Base-by-base conservation (phyloP, 2,329 filamentous ascomycete genomes). In the Botrytis pseudocinerea region DNA sequence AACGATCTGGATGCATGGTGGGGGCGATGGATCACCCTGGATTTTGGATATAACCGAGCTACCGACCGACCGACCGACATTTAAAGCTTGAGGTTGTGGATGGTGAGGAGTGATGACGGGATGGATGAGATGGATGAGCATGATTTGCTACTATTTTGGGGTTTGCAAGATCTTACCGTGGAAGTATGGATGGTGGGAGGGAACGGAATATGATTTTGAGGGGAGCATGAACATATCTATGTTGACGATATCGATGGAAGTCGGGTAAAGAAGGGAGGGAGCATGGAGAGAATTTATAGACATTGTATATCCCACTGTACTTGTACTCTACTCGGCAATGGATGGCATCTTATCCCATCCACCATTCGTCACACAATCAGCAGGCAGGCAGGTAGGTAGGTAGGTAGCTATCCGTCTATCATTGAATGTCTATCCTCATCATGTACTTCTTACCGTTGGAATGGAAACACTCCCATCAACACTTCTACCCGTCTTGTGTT, bases 1-100 rank as follows among this genome's bases (percentile, higher is more conserved):
- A 62, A 65, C 40, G 42, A 48, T 46, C 40, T 16, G 62, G 62
- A 65, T 65, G 62, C 42, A 65, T 65, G 62, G 38, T 62, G 38
- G 60, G 51, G 60, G 35, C 22, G 38, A 62, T 18, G n/a, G 22
- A n/a, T 62, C n/a, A 61, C 12, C 22, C 35, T 61, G 28, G n/a
- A 28, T 8, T 28, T 32, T 28, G 51, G 51, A 57, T 28, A 57
- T 28, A 14, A 28, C n/a, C n/a, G 51, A 28, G 14, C n/a, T 3
- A 28, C n/a, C 51, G n/a, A 57, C 51, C 51, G n/a, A 57, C 51
- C 51, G 59, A 12, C 35, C 14, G 59, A 40, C 22, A 40, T 62
- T 40, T 28, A 8, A 38, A 38, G 35, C 35, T 6, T 38, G 35
- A 5, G 35, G 35, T 38, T 38, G 4, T n/a, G 38, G 38, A 38